Base-by-base conservation (phyloP, 768 basidiomycete species). In the Lyophyllum decastes region DNA sequence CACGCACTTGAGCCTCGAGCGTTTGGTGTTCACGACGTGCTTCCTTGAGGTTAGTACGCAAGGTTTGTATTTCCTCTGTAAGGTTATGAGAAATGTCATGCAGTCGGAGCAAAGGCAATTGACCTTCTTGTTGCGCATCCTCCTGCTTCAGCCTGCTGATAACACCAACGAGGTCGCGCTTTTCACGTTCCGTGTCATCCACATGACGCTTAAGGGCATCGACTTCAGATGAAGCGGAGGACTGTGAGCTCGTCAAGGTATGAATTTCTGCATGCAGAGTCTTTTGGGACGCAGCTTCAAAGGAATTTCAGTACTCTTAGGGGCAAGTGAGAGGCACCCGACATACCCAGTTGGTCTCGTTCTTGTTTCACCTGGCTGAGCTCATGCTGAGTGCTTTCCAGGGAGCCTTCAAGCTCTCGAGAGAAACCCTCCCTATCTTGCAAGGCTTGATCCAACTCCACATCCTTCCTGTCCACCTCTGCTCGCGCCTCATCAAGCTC, bases 151-250 rank as follows among this genome's bases (percentile, higher is more conserved):
- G 73, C 52, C 91, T 82, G 69, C 90, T 94, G 4, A 95, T 84
- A 44, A 94, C 89, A 26, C 83, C 85, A 43, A 95, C 78, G 47
- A 97, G 81, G 61, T 95, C 93, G 33, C 94, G 85, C 73, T 97
- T 97, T 78, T 97, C 95, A 53, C 90, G 82, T 61, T 97, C 93
- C 1, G 82, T 82, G 59, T 92, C 90, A 21, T 92, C 86, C 4
- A 89, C 73, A 38, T 84, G 83, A 54, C 73, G 80, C 61, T 80
- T 85, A 35, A 92, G 68, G 6, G 73, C 69, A 34, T 85, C 86
- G 8, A 85, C 69, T 67, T 89, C 89, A 1, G 78, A 73, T 3
- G 86, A 85, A 2, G 90, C 87, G 0, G 84, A 78, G 11, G 84
- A 78, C 44, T 88, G 84, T 0, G 87, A 83, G 35, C 66, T 82